Evolutionary conservation across 345 rosid genomes (phyloP).

Genomic region (Arabis alpina): DNA sequence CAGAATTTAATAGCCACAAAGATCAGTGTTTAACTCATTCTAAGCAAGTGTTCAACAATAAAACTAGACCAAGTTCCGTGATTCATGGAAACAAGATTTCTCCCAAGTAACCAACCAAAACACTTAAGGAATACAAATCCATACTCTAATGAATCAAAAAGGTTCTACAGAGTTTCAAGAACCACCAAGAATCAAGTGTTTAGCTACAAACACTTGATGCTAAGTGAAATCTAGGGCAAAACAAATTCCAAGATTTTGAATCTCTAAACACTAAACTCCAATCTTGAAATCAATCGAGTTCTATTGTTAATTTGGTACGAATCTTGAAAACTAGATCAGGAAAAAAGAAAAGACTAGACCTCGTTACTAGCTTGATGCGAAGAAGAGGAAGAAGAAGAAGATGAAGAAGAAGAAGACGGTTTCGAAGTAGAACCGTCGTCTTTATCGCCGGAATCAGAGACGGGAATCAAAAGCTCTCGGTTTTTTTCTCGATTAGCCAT

Average conservation of each 20-base stretch:
- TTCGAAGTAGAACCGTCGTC: constrained; percentile 53
- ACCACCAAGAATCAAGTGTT: too few relatives aligned
- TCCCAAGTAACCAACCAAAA: too few relatives aligned
- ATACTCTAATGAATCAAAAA: too few relatives aligned
- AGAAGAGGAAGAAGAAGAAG: constrained; percentile 66
- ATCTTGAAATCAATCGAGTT: neutral
- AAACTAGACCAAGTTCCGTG: too few relatives aligned
- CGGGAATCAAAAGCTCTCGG: constrained; percentile 88
- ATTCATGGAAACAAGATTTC: too few relatives aligned
- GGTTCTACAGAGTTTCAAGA: too few relatives aligned
- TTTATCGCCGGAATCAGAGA: constrained; percentile 54
- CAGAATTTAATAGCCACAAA: neutral
- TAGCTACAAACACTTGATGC: too few relatives aligned
- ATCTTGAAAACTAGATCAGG: constrained; percentile 35
- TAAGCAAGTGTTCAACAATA: too few relatives aligned
- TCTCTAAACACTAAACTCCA: neutral
- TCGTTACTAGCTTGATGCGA: constrained; percentile 80
- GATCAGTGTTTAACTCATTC: neutral
- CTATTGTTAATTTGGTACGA: neutral
- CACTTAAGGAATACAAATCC: too few relatives aligned
- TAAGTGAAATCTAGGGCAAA: constrained; percentile 29
- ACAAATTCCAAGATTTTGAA: constrained; percentile 33
- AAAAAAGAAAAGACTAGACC: constrained; percentile 41
- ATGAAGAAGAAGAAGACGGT: constrained; percentile 63
- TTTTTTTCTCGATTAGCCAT: constrained; percentile 72